Conservation (phyloP, 345 rosid genomes). For the Durio zibethinus region DNA sequence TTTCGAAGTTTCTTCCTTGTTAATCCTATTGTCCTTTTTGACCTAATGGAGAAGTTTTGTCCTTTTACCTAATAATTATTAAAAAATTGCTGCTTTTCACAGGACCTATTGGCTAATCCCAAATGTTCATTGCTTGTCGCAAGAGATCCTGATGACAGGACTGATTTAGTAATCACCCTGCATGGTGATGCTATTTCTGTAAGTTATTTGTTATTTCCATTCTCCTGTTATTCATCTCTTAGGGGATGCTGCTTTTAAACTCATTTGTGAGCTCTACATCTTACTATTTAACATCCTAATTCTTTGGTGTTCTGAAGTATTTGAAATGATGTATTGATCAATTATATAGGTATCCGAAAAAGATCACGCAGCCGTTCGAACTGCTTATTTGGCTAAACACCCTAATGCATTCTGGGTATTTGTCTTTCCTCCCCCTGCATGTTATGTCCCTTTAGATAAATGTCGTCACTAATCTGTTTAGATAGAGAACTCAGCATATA, state of each 20-base stretch:
- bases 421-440: background rate
- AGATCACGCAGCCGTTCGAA: constrained; percentile 57
- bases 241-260: background rate
- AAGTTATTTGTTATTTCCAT: too few species aligned
- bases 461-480: background rate
- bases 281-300: background rate
- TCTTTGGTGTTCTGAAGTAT: background rate
- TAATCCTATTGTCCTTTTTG: background rate
- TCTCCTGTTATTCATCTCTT: background rate
- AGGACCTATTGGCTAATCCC: constrained; percentile 79
- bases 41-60: background rate
- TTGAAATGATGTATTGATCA: constrained; percentile 3
- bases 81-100: constrained; percentile 25
- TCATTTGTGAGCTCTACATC: background rate
- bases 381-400: constrained; percentile 81
- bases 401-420: constrained; percentile 94
- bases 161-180: too few species aligned
- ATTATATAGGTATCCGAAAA: constrained; percentile 57
- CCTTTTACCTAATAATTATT: background rate
- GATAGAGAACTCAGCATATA: constrained; percentile 20
- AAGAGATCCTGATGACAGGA: constrained; percentile 6
- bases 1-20: background rate
- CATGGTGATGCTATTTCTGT: too few species aligned
- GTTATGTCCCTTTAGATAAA: too few species aligned
- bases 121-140: constrained; percentile 87